Base-by-base conservation (phyloP, 768 basidiomycete genomes). In the Pleurotus ostreatus region DNA sequence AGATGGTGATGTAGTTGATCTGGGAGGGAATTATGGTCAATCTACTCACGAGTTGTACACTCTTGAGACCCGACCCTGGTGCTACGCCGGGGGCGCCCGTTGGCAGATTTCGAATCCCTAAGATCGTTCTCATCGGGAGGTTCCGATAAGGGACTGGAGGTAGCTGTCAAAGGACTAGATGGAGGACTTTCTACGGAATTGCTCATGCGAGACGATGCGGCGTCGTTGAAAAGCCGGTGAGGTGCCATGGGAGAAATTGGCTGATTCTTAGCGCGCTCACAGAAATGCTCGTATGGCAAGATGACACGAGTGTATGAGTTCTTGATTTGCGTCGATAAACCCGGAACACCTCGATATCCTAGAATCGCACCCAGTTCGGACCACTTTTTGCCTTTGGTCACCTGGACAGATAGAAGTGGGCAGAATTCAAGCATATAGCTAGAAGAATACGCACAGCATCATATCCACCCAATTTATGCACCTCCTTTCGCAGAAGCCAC, bases 261-360 rank as follows among this genome's bases (percentile, higher is more conserved):
- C 26, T 85, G 85, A 63, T 82, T 86, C 58, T 84, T 81, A 45
- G 86, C 89, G 48, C 85, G 82, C 47, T 87, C 83, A 56, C 85
- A 87, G 68, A 93, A 98, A 64, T 91, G 84, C 65, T 98, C 96
- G 65, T 93, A 99, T n/a, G 97, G 97, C 44, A 94, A 81, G 62
- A 99, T 91, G 66, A 99, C 91, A 55, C 89, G 84, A 57, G 80
- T 80, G 70, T 96, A 99, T 4, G 94, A 92, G 63, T 84, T 86
- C 75, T 92, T 92, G 69, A 98, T 84, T 66, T 94, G 89, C 1
- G 88, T 86, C 13, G 89, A 89, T 57, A 95, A 80, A 49, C 90
- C 89, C 34, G 86, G 88, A 39, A 89, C 83, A 40, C 88, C 85
- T 60, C 86, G 79, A 75, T 93, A 94, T 25, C 94, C 92, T 57